phyloP scores from a whole-genome alignment of 2,329 filamentous ascomycete species.

The Trichoderma sp. region DNA sequence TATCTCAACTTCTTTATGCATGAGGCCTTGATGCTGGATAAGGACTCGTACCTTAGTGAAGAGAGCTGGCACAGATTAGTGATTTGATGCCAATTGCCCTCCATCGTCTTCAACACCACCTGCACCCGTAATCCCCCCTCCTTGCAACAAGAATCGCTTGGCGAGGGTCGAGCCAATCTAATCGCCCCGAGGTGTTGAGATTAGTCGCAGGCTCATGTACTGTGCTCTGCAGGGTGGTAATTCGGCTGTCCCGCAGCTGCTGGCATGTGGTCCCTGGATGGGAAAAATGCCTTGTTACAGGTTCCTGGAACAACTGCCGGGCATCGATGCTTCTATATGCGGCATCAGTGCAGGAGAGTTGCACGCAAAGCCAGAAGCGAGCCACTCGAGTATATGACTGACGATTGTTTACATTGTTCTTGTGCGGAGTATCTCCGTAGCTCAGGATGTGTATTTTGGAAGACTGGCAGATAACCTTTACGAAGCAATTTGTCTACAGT shows the following conservation, averaged over 20 bases:
- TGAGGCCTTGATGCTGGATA: neutral
- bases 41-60: neutral
- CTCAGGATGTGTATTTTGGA: neutral
- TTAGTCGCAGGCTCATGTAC: neutral
- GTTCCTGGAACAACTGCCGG: constrained; percentile 10
- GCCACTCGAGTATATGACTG: neutral
- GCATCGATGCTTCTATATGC: constrained; percentile 13
- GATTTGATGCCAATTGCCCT: neutral
- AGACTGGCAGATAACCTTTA: neutral
- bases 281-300: neutral
- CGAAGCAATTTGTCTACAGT: neutral
- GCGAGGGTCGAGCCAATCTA: neutral
- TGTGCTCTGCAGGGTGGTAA: neutral
- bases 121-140: neutral
- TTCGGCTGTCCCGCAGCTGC: neutral
- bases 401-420: neutral
- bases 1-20: neutral
- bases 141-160: neutral
- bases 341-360: constrained; percentile 10
- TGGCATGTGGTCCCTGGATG: constrained; percentile 3
- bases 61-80: neutral
- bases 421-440: neutral
- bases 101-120: neutral
- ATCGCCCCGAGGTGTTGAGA: neutral
- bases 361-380: neutral